Conservation (phyloP, 805 yeast species). For the Lachancea sp. region DNA sequence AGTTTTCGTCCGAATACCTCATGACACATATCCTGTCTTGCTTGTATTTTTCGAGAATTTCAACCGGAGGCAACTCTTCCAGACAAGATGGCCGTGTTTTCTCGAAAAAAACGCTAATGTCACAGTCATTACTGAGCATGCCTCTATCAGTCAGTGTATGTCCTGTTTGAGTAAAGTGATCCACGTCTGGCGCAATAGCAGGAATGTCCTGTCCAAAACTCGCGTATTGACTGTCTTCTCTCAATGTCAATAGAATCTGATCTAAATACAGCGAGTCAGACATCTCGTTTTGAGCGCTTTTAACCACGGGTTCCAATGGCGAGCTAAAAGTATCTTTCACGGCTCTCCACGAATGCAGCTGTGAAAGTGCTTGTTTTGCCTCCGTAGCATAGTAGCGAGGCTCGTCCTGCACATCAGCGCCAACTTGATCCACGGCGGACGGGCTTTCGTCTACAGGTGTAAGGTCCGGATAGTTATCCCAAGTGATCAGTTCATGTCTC, state of each 20-base stretch:
- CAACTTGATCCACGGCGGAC: neutral
- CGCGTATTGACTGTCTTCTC: neutral
- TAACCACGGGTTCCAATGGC: neutral
- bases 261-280: neutral
- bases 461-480: constrained; percentile 7
- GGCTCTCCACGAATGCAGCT: neutral
- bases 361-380: neutral
- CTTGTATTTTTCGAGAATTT: neutral
- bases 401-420: neutral
- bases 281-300: neutral
- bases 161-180: neutral
- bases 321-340: neutral
- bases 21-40: neutral
- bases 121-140: constrained; percentile 2
- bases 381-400: neutral
- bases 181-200: neutral
- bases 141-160: neutral
- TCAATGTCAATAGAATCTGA: neutral
- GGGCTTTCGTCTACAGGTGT: neutral
- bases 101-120: constrained; percentile 2
- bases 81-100: neutral
- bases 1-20: neutral
- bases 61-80: neutral
- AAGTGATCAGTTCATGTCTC: constrained; percentile 4
- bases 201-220: neutral